Base-by-base conservation (phyloP, 1,139 yeast species). In the Pichia sp. region DNA sequence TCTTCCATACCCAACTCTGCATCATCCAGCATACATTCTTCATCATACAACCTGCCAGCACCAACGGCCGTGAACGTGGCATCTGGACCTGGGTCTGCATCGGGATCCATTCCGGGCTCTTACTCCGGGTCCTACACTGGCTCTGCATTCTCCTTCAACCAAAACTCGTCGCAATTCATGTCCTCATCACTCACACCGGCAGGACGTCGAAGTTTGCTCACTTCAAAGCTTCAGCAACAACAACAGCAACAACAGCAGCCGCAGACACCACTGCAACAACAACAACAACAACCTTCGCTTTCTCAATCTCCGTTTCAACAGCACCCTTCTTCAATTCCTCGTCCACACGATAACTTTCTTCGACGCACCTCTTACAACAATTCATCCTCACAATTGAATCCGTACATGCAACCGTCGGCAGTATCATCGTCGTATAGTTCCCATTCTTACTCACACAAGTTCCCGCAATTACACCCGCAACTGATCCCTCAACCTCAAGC, bases 161-260 rank as follows among this genome's bases (percentile, higher is more conserved):
- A 49, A 22, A 38, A 50, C 15, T 39, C 44, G 16, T 47, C 53
- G 9, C 15, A 16, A 3, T 24, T 13, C 15, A 24, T 24, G 27
- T 13, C 27, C 9, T 49, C 47, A 28, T 39, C 47, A 5, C 22
- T 40, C 13, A 47, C 54, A 21, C 53, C 52, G 5, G 49, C 49
- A 12, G 57, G 52, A 8, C 49, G 58, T 29, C 45, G 58, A 38
- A 51, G 56, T 35, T 42, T 55, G 29, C 42, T 56, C 22, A 56
- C 61, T n/a, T 45, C 55, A 6, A 53, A 51, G 33, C 19, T 53
- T 17, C 47, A 44, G 26, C 37, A 37, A 16, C 39, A 38, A 33
- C 29, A 28, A 14, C 35, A 37, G 20, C 25, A 30, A 22, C 32
- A 23, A 20, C 41, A 34, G 16, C 37, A 36, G 21, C 35, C 35